These are phyloP conservation scores for Gaeumannomyces sp. DNA, from an alignment of 2,329 filamentous ascomycete species.

Conservation along the genomic window DNA sequence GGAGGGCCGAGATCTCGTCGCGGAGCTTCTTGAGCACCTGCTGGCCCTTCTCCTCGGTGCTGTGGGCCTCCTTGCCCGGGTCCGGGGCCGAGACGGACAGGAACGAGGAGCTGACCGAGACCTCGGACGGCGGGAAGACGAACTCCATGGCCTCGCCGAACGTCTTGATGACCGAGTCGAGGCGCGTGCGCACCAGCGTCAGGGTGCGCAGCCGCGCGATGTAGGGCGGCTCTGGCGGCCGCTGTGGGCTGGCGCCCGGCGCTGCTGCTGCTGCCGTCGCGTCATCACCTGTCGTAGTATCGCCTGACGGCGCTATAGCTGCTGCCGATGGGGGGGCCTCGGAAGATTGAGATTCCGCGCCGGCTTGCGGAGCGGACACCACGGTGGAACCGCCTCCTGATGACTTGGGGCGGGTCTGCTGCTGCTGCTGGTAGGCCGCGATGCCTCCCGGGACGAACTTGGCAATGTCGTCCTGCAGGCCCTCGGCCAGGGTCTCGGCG, in stretches of 20 bases:
- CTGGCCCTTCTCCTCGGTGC: conserved; percentile 80
- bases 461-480: conserved; percentile 62
- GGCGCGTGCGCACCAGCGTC: conserved; percentile 71
- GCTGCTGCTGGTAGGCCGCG: conserved; percentile 12
- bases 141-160: conserved; percentile 97
- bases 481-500: conserved; percentile 69
- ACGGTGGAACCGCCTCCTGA: background rate
- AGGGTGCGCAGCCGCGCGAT: conserved; percentile 77
- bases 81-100: conserved; percentile 86
- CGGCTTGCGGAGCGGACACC: background rate
- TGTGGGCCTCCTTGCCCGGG: conserved; percentile 53
- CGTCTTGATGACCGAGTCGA: conserved; percentile 82
- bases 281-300: conserved; percentile 8
- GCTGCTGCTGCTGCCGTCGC: conserved; percentile 11
- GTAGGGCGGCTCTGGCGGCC: conserved; percentile 52
- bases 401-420: background rate
- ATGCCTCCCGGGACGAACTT: conserved; percentile 60
- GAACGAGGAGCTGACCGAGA: conserved; percentile 77
- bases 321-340: conserved; percentile 3
- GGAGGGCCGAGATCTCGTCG: conserved; percentile 63
- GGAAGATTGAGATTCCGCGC: conserved; percentile 19
- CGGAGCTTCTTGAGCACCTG: conserved; percentile 66
- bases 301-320: conserved; percentile 8
- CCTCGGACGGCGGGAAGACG: conserved; percentile 80
- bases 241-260: conserved; percentile 10